These are phyloP conservation scores for Starmerella sp. DNA, from an alignment of 805 yeast species.

Conservation along the genomic window DNA sequence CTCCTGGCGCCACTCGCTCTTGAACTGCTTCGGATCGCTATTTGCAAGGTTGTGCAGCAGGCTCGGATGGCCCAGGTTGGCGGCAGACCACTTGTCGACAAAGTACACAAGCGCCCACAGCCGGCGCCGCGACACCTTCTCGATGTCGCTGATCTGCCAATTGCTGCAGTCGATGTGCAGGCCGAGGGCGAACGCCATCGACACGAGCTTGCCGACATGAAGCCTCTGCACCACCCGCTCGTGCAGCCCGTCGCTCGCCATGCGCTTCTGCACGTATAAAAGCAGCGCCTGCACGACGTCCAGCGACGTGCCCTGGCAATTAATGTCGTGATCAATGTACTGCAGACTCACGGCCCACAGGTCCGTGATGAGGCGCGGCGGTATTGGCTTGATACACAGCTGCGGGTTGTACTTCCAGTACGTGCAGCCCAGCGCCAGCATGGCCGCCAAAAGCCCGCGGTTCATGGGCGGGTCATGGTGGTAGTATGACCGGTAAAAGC, in stretches of 20 bases:
- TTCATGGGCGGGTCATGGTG: constrained; percentile 24
- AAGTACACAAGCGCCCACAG: constrained; percentile 30
- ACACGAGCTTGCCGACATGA: constrained; percentile 25
- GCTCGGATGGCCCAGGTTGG: constrained; percentile 28
- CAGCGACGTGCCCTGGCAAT: constrained; percentile 24
- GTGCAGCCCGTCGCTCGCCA: constrained; percentile 26
- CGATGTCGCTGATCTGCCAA: constrained; percentile 29
- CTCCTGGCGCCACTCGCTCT: constrained; percentile 22
- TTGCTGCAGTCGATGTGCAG: constrained; percentile 29
- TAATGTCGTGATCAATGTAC: constrained; percentile 26
- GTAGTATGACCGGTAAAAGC: constrained; percentile 26
- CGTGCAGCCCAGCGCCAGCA: constrained; percentile 28
- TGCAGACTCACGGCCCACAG: constrained; percentile 25
- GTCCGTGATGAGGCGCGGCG: constrained; percentile 22
- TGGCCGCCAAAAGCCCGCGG: constrained; percentile 27
- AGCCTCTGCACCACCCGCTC: constrained; percentile 24
- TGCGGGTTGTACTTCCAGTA: constrained; percentile 30
- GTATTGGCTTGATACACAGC: constrained; percentile 27
- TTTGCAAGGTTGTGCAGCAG: constrained; percentile 6
- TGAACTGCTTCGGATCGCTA: constrained; percentile 1
- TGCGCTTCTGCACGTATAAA: constrained; percentile 26
- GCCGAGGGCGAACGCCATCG: constrained; percentile 27
- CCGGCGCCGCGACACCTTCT: constrained; percentile 26
- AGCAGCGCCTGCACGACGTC: constrained; percentile 28
- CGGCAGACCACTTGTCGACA: constrained; percentile 31